Evolutionary conservation across 169 alveolate species (phyloP).

Genomic region (Plasmodium vivax): DNA sequence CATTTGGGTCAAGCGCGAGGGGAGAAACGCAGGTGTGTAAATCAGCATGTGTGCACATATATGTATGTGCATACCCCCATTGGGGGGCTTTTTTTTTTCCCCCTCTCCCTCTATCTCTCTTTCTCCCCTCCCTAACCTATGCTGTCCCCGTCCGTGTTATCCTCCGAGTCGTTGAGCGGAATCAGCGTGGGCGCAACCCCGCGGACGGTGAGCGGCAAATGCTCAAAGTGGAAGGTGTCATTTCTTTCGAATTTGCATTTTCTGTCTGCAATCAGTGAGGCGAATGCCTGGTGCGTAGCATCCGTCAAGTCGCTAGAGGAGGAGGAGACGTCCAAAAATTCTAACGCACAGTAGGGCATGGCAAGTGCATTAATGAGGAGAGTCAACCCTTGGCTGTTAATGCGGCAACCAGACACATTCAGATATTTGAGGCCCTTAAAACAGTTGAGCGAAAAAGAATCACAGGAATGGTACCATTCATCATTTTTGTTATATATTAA

Average conservation of each 20-base stretch:
- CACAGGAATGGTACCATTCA: not conserved
- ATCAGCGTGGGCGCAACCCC: slow-evolving; percentile 51
- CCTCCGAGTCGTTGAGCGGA: slow-evolving; percentile 39
- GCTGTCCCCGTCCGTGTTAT: slow-evolving; percentile 37
- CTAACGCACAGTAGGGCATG: slow-evolving; percentile 28
- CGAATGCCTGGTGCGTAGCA: slow-evolving; percentile 14
- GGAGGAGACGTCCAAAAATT: slow-evolving; percentile 47
- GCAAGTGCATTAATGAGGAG: slow-evolving; percentile 15
- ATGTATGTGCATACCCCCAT: not conserved
- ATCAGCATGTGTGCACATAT: not conserved
- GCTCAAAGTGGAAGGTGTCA: slow-evolving; percentile 1
- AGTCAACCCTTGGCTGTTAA: slow-evolving; percentile 23
- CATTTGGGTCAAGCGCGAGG: not conserved
- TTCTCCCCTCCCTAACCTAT: not conserved
- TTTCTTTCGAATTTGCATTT: slow-evolving; percentile 19
- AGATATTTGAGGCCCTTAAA: slow-evolving; percentile 45
- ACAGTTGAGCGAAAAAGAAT: slow-evolving; percentile 29
- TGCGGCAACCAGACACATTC: slow-evolving; percentile 23
- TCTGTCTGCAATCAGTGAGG: slow-evolving; percentile 7
- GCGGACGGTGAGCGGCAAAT: slow-evolving; percentile 36
- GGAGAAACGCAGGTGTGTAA: not conserved
- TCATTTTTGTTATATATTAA: slow-evolving; percentile 47
- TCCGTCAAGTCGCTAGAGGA: slow-evolving; percentile 18
- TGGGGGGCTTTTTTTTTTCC: not conserved
- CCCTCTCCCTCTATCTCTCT: not conserved